A percentile compares a stretch with the other conserved stretches of the same genome.
These are phyloP conservation scores for Camellia sinensis DNA, from an alignment of 148 eudicot species.

Conservation along the genomic window DNA sequence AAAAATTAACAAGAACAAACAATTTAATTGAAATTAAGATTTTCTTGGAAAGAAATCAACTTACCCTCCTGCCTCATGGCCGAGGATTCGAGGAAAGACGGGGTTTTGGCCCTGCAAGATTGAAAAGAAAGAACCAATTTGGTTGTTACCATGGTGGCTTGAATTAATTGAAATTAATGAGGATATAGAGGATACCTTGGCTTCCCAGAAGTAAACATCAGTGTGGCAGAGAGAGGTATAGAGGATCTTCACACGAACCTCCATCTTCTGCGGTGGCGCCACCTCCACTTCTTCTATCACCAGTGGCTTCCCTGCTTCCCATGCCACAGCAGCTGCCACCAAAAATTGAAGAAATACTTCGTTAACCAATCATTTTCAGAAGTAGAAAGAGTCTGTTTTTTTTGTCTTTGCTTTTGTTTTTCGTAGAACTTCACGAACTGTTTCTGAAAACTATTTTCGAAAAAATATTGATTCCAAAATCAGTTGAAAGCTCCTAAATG, in stretches of 20 bases:
- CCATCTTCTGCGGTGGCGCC: slow-evolving; percentile 42
- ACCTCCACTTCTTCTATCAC: slow-evolving; percentile 51
- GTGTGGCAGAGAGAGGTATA: slow-evolving; percentile 44
- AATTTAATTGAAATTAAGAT: too few species aligned
- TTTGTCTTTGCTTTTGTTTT: too few species aligned
- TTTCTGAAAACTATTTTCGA: too few species aligned
- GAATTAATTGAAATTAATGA: neutral
- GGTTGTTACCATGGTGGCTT: neutral
- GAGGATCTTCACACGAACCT: slow-evolving; percentile 35
- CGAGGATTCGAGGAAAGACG: slow-evolving; percentile 40
- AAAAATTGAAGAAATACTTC: neutral
- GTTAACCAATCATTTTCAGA: neutral
- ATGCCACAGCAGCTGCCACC: slow-evolving; percentile 46
- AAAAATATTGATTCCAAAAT: too few species aligned
- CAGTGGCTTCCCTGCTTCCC: slow-evolving; percentile 47
- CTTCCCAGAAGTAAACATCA: slow-evolving; percentile 41
- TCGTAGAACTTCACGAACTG: too few species aligned
- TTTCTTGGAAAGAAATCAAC: neutral
- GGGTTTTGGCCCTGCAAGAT: slow-evolving; percentile 27
- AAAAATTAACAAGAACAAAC: neutral
- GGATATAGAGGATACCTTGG: slow-evolving; percentile 22
- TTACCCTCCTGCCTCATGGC: slow-evolving; percentile 56
- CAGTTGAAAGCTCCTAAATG: too few species aligned
- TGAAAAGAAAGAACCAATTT: slow-evolving; percentile 13
- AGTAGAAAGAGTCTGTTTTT: neutral